Evolutionary conservation across 805 yeast species (phyloP).

Genomic region (Isabelozyma pseudorhagii): DNA sequence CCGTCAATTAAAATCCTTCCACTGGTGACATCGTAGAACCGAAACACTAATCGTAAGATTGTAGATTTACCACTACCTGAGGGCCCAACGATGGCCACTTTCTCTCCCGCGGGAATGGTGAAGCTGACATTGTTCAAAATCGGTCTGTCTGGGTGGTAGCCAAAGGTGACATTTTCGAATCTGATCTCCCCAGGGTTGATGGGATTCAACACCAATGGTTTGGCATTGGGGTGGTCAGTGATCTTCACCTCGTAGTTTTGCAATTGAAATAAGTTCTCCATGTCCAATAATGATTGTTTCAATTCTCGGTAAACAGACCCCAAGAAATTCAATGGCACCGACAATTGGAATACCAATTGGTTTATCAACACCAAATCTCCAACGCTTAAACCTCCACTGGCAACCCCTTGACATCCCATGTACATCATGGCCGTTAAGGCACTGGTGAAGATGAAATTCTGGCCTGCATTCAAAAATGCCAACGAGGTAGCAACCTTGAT

Average conservation of each 20-base stretch:
- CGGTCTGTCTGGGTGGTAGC: conserved; percentile 86
- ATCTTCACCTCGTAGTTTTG: conserved; percentile 73
- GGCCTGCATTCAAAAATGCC: conserved; percentile 77
- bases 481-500: conserved; percentile 82
- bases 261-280: conserved; percentile 89
- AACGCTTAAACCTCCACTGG: conserved; percentile 75
- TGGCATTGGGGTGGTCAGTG: conserved; percentile 59
- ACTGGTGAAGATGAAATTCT: conserved; percentile 73
- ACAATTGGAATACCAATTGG: conserved; percentile 92
- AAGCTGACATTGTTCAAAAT: conserved; percentile 79
- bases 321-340: conserved; percentile 89
- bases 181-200: conserved; percentile 67
- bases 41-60: conserved; percentile 72
- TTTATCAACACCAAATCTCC: conserved; percentile 94
- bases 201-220: conserved; percentile 48
- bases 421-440: conserved; percentile 98
- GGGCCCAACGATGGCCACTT: conserved; percentile 95
- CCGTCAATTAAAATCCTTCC: conserved; percentile 87
- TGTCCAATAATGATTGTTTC: conserved; percentile 88
- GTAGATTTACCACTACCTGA: conserved; percentile 97
- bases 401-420: conserved; percentile 95
- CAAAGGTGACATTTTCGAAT: conserved; percentile 90
- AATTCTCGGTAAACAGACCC: conserved; percentile 95
- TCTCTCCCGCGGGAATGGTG: conserved; percentile 84
- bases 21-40: conserved; percentile 79